Evolutionary conservation across 768 basidiomycete species (phyloP), one percentile per base, ranked within the genome.

Genomic region (Cubamyces sp.): DNA sequence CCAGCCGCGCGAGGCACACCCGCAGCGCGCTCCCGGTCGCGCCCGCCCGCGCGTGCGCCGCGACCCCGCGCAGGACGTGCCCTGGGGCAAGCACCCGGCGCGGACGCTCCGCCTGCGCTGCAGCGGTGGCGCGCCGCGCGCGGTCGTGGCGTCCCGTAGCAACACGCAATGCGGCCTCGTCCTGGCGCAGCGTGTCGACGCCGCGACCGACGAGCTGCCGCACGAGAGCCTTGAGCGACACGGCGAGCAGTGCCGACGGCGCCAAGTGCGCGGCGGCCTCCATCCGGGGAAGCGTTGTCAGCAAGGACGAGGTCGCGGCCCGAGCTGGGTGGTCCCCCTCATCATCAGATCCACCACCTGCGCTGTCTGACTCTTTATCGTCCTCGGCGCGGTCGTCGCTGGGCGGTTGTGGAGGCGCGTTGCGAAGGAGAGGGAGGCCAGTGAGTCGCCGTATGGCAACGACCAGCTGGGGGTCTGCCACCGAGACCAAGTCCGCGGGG

Each of bases 61-160:
- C 63, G 40, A 80, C 60, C 37, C 78, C 79, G n/a, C 77, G 76
- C 51, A 78, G 54, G 45, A 81, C 56, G 60, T 81, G 79, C 34
- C 74, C 68, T 3, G 78, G 79, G 0, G 78, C 77, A 47, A 81
- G 68, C 47, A 77, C 51, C 12, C 72, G 54, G 66, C 42, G 61
- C 66, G 70, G 45, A 37, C 19, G 48, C 25, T 45, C 21, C 25
- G 43, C 28, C 23, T 5, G 62, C 30, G 50, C 59, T 30, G 60
- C 56, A 64, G 60, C 26, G 51, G 45, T 60, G 66, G 71, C 26
- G 57, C 60, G 39, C 28, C 50, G 52, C 64, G 19, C 68, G n/a
- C 57, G 57, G 11, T 59, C 57, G 49, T 59, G 57, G 57, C 57
- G 57, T 23, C 57, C 57, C 15, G 49, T 59, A 42, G 57, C 57